Conservation (phyloP, 352 stramenopile genomes). For the Phytophthora constricta region DNA sequence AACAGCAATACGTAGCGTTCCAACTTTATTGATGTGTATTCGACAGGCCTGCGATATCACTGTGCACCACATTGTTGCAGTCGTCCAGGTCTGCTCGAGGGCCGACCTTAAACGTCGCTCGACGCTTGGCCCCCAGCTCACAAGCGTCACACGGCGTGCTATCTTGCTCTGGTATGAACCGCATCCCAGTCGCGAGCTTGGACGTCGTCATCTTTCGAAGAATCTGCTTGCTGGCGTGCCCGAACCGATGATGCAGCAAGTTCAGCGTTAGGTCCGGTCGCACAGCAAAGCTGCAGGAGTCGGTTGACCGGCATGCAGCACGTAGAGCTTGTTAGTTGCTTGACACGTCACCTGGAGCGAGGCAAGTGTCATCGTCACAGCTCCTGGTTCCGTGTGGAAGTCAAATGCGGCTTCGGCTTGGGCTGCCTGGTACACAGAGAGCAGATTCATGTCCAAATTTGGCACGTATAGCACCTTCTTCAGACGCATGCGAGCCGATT, state of each 20-base stretch:
- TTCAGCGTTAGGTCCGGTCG: not conserved
- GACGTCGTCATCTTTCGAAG: not conserved
- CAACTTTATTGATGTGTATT: not conserved
- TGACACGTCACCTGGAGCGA: not conserved
- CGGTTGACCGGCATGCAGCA: not conserved
- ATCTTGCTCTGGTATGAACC: not conserved
- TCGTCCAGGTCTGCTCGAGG: not conserved
- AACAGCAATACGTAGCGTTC: conserved; percentile 11
- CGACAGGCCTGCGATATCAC: not conserved
- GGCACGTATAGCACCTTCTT: not conserved
- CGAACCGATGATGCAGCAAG: not conserved
- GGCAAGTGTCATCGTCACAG: not conserved
- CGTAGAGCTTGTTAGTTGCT: not conserved
- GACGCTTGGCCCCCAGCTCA: not conserved
- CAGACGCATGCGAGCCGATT: not conserved
- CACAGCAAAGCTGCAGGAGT: not conserved
- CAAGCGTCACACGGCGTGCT: not conserved
- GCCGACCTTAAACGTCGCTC: not conserved
- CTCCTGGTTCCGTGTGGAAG: conserved; percentile 3
- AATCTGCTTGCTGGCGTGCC: not conserved
- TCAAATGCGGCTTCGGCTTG: not conserved
- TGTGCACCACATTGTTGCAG: not conserved
- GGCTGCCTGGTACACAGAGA: not conserved
- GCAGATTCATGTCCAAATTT: not conserved
- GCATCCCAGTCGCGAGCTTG: not conserved